phyloP scores from a whole-genome alignment of 2,329 filamentous ascomycete genomes.

The Pseudogymnoascus sp. region DNA sequence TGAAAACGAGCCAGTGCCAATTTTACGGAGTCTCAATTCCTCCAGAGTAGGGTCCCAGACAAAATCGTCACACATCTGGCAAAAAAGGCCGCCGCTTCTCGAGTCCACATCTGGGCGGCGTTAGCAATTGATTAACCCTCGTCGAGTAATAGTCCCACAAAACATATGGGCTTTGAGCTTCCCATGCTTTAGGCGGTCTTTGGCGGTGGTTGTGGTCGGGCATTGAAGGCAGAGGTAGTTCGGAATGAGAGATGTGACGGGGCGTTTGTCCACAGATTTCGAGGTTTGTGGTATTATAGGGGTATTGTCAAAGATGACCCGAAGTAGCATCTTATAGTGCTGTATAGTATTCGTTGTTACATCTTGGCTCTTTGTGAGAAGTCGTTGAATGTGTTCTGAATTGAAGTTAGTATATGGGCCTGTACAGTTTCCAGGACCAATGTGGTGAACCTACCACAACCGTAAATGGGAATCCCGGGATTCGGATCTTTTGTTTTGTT shows the following conservation, averaged over 20 bases:
- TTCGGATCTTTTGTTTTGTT: slow-evolving; percentile 52
- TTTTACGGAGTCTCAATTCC: slow-evolving; percentile 64
- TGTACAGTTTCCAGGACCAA: background rate
- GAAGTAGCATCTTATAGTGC: slow-evolving; percentile 66
- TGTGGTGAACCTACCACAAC: slow-evolving; percentile 50
- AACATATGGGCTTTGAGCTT: slow-evolving; percentile 66
- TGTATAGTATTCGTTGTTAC: slow-evolving; percentile 62
- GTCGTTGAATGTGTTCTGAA: slow-evolving; percentile 64
- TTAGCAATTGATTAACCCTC: slow-evolving; percentile 12
- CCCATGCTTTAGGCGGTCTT: slow-evolving; percentile 61
- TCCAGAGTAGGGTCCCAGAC: slow-evolving; percentile 79
- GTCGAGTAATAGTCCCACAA: slow-evolving; percentile 45
- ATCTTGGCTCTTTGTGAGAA: slow-evolving; percentile 55
- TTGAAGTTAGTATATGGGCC: slow-evolving; percentile 25
- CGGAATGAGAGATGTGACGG: slow-evolving; percentile 56
- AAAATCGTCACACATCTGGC: slow-evolving; percentile 74
- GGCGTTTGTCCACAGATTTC: slow-evolving; percentile 48
- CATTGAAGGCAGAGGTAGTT: slow-evolving; percentile 72
- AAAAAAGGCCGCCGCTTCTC: slow-evolving; percentile 66
- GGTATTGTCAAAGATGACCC: slow-evolving; percentile 62
- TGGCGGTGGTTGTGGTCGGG: slow-evolving; percentile 58
- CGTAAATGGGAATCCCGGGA: slow-evolving; percentile 54
- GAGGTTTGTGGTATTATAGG: slow-evolving; percentile 61
- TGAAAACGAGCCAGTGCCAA: slow-evolving; percentile 58
- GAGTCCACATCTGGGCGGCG: slow-evolving; percentile 65